Base-by-base conservation (phyloP, 176 grass and related monocot genomes). In the Paspalum notatum region DNA sequence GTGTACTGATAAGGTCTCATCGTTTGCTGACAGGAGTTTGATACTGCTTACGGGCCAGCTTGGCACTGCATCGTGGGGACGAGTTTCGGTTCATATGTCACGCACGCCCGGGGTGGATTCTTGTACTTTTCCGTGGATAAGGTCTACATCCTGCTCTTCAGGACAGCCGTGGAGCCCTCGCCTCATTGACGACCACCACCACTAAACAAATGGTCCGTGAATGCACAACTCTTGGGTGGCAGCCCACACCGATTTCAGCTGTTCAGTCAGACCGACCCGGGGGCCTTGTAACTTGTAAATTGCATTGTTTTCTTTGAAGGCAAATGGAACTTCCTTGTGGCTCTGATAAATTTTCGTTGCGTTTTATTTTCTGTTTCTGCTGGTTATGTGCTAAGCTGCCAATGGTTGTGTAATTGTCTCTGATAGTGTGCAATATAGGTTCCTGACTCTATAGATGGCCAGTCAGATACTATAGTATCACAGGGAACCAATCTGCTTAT, bases 31-130 rank as follows among this genome's bases (percentile, higher is more conserved):
- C 90, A 98, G 96, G 96, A 98, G 50, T 98, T 95, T 50, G 96
- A 95, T 62, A 72, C 84, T n/a, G 71, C 92, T 25, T 98, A 95
- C 49, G 96, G 92, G 6, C 84, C 96, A 78, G 96, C 92, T 76
- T 98, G 96, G 96, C 96, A 98, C 79, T 98, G 92, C 90, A 98
- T 98, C 66, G 92, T 98, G 25, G 96, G 96, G 55, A 95, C 92
- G 68, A 93, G 92, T 83, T 99, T 99, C 68, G 88, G 96, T 76
- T 99, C 96, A 14, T 99, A 93, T 38, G 96, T 99, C 84, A 99
- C 92, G 25, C 96, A 95, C 76, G 91, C 96, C 79, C 85, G 82
- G 56, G 96, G 90, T 16, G 92, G 96, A n/a, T 97, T 94, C 87
- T 84, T 97, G 87, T 97, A 97, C 44, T 97, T 94, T 81, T 97